Base-by-base conservation (phyloP, 495 filamentous ascomycete genomes). In the Oleoguttula mirabilis region DNA sequence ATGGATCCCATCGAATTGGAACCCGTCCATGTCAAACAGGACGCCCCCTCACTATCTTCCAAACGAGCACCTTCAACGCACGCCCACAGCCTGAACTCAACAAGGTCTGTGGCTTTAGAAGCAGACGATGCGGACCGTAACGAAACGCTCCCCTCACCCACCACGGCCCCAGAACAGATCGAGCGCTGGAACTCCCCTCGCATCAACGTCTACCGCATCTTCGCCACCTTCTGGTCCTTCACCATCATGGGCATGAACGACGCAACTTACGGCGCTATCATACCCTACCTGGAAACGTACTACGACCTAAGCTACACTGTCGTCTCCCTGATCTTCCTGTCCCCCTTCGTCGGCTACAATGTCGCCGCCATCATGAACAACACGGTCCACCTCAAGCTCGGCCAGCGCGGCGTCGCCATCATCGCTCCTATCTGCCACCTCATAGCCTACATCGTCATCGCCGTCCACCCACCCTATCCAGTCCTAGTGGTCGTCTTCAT, bases 211-310 rank as follows among this genome's bases (percentile, higher is more conserved):
- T 76, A 64, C 48, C 72, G 84, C 14, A 68, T 76, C 6, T 58
- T 76, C 21, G 60, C 78, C 2, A 76, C 79, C n/a, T 77, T 83
- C 50, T 83, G 73, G 67, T 66, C 63, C 34, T 90, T 94, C 52
- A 63, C 84, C 11, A 71, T 84, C 4, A 78, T 90, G 74, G 86
- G 86, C 5, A 69, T 75, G 53, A 90, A 84, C 57, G 86, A 94
- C 65, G 80, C 78, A 15, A 80, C 80, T 1, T 80, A 54, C 36
- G 55, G 43, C 11, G 28, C 34, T 36, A 50, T 50, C 21, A 45
- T 39, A 53, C 32, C 39, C 21, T 47, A 80, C 69, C 63, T 80
- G 5, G 72, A 78, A 64, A 48, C 54, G 40, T 73, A 77, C 59
- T 79, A 79, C 54, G 36, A 69, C 28, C 60, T 79, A 0, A 61